Evolutionary conservation across 1,284 basidiomycete species (phyloP).

Genomic region (Moesziomyces sp.): DNA sequence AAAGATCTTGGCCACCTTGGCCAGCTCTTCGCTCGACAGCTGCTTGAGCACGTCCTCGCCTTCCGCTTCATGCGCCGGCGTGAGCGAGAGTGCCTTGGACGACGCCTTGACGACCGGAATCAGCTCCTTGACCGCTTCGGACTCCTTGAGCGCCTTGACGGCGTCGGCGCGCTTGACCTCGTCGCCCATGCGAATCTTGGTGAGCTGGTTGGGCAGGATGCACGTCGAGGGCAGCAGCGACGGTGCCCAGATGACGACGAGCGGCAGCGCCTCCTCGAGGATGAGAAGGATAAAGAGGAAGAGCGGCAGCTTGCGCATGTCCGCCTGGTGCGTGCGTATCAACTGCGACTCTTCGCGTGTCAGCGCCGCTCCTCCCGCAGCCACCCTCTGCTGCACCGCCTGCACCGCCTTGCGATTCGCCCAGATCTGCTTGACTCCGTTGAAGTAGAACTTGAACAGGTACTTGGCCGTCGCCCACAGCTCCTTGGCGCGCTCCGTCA

Average conservation of each 20-base stretch:
- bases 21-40: conserved; percentile 24
- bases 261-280: conserved; percentile 82
- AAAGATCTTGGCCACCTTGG: conserved; percentile 41
- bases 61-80: conserved; percentile 3
- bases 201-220: conserved; percentile 82
- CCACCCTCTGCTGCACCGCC: conserved; percentile 35
- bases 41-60: conserved; percentile 15
- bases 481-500: conserved; percentile 39
- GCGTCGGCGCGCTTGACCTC: conserved; percentile 55
- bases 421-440: conserved; percentile 67
- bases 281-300: conserved; percentile 81
- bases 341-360: conserved; percentile 55
- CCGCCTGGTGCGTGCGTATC: conserved; percentile 53
- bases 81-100: conserved; percentile 1
- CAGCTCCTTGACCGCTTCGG: conserved; percentile 30
- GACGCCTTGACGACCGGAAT: conserved; percentile 16
- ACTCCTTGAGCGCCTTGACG: conserved; percentile 20
- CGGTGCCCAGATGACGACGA: conserved; percentile 86
- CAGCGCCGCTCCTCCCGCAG: conserved; percentile 25
- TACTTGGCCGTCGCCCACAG: conserved; percentile 62
- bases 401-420: conserved; percentile 52
- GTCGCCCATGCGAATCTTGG: conserved; percentile 58
- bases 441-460: conserved; percentile 65
- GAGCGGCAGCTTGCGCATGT: conserved; percentile 76
- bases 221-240: conserved; percentile 86